Evolutionary conservation across 306 rosid genomes (phyloP), one percentile per base, ranked within the genome.

Genomic region (Astragalus glycyphyllos): DNA sequence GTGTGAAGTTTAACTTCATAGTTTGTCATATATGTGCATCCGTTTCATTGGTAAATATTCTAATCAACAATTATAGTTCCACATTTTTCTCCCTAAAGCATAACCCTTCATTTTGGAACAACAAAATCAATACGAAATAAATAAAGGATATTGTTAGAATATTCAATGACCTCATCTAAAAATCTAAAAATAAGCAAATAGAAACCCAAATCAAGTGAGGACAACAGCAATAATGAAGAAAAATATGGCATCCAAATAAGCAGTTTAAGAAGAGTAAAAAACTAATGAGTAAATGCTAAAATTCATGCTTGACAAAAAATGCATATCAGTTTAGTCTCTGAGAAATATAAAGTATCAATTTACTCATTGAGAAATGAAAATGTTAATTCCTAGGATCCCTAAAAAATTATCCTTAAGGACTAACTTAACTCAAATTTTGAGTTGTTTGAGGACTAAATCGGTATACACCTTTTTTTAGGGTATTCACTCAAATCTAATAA

Each of bases 81-180:
- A 5, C 29, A 17, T 10, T 35, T 29, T 0, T 37, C 10, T 5
- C 6, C 16, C 2, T 8, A 58, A 60, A 15, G 48, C 5, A 11
- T 6, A 60, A 6, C 14, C 14, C 31, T 37, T 13, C 8, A 8
- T 29, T 9, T 14, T 14, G 7, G 10, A 48, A 2, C 20, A 59
- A 9, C 17, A 17, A 34, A 26, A 64, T 26, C 23, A 45, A 45
- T 56, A 32, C n/a, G n/a, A 5, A 29, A 11, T 31, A 31, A 31
- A 3, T 29, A 29, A 55, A 75, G 57, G 8, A 68, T 35, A 10
- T n/a, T n/a, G n/a, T n/a, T n/a, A n/a, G n/a, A n/a, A n/a, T 35
- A 4, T 6, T 51, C n/a, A 58, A 56, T 10, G 1, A 68, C 51
- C 4, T 74, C 58, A 32, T 17, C 8, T 40, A 2, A 38, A 38